Evolutionary conservation across 78 protist genomes (phyloP), one percentile per base, ranked within the genome.

Genomic region (Dictyostelium brefeldianum): DNA sequence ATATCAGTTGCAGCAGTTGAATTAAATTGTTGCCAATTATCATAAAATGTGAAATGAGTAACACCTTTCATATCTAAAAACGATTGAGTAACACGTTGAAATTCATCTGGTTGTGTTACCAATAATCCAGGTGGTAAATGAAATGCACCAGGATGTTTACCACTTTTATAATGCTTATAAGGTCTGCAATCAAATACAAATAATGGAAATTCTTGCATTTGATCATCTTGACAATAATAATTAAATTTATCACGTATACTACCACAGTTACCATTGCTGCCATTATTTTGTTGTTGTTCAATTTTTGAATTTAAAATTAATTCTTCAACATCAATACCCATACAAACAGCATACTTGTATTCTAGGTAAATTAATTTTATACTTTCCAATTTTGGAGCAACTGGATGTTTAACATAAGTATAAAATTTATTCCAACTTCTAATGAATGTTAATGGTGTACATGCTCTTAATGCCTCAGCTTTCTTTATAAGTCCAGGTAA

Each of bases 281-380:
- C n/a, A n/a, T n/a, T n/a, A n/a, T n/a, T n/a, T n/a, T n/a, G n/a
- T n/a, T n/a, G n/a, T 69, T 48, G 22, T 69, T 80, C 92, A 73
- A 59, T 27, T 9, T 71, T 71, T 59, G 92, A 85, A 41, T 75
- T 85, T 85, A 85, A 75, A 14, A 85, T 85, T 57, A 85, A 50
- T 29, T 85, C 92, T 48, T 85, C 92, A 14, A 85, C 92, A 56
- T 85, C 92, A 7, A 85, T 74, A 62, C 79, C 81, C 92, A 85
- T 85, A 27, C 92, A 85, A 48, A 59, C 69, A 2, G 92, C 64
- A 51, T 85, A 85, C 48, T 85, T 85, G 48, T 59, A 85, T 74
- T 85, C 92, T n/a, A 54, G 41, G 22, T 85, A 85, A 27, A 75
- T 85, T 14, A 20, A 8, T 73, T 71, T 85, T 46, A 85, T 85